Evolutionary conservation across 306 rosid species (phyloP).

Genomic region (Prunus padus): DNA sequence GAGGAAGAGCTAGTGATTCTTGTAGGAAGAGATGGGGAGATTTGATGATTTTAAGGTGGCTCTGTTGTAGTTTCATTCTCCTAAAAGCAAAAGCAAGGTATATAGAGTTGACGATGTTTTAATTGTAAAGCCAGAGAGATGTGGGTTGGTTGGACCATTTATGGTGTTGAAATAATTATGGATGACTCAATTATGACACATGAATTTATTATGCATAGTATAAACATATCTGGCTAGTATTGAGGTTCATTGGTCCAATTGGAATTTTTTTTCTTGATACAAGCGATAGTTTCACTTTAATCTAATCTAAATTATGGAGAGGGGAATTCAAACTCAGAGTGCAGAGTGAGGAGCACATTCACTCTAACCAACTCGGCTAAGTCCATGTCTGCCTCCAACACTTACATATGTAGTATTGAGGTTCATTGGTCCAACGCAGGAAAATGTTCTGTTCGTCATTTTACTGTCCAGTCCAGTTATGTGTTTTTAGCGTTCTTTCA

Average conservation of each 20-base stretch:
- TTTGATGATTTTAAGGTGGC: background rate
- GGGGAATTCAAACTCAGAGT: fast-evolving
- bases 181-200: background rate
- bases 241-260: background rate
- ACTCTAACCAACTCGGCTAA: no score
- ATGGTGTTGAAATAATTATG: background rate
- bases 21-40: background rate
- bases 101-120: background rate
- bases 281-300: no score
- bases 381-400: fast-evolving
- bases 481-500: no score
- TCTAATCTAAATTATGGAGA: fast-evolving
- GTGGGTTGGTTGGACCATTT: background rate
- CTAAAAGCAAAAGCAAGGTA: background rate
- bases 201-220: background rate
- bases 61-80: background rate
- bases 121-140: background rate
- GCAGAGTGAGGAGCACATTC: fast-evolving
- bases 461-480: no score
- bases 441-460: no score
- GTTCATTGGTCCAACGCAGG: no score
- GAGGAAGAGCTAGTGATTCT: background rate
- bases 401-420: no score
- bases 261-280: background rate
- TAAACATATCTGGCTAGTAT: background rate